Conservation (phyloP, 2,329 filamentous ascomycete species). For the Colletotrichum coccodes region DNA sequence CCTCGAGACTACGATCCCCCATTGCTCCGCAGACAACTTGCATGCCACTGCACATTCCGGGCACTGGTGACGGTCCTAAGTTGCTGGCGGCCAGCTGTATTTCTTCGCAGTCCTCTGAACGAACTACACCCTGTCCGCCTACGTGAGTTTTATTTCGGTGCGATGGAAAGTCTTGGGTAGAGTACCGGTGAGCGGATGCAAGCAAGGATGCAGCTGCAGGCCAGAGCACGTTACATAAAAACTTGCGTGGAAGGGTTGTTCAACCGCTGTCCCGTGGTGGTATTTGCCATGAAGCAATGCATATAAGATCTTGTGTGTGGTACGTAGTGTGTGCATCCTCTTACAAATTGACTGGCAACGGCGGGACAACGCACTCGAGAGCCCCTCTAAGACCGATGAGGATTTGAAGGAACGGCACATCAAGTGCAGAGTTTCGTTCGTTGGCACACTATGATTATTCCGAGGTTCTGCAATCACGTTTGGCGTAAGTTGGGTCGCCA, state of each 20-base stretch:
- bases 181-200: conserved; percentile 10
- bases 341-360: background rate
- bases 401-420: background rate
- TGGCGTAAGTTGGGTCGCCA: background rate
- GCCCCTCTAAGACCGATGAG: background rate
- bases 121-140: background rate
- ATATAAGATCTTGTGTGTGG: background rate
- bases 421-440: background rate
- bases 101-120: background rate
- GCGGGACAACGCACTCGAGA: background rate
- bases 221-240: conserved; percentile 3
- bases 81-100: background rate
- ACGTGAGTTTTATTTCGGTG: background rate
- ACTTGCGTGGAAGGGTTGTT: conserved; percentile 7
- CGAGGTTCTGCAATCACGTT: background rate
- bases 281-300: conserved; percentile 2
- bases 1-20: background rate
- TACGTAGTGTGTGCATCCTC: background rate
- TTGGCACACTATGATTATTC: background rate
- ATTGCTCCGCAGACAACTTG: conserved; percentile 8
- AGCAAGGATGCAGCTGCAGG: conserved; percentile 15
- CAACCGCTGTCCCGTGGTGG: background rate
- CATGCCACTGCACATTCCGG: background rate
- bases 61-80: background rate
- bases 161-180: background rate